Evolutionary conservation across 345 rosid species (phyloP), one percentile per base, ranked within the genome.

Genomic region (Camelina neglecta): DNA sequence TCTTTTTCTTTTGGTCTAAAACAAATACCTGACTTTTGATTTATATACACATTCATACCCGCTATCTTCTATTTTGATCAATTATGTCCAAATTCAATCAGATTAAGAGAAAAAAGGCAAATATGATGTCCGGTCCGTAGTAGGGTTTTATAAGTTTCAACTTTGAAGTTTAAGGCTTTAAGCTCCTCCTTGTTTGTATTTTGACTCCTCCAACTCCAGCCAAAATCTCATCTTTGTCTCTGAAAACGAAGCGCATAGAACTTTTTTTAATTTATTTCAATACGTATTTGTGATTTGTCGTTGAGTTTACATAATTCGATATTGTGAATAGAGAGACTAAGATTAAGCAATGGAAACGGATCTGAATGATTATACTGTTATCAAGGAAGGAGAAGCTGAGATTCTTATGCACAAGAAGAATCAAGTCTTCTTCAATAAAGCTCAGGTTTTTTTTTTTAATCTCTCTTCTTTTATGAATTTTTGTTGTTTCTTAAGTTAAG

Each of bases 321-420:
- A 16, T 49, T 39, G 11, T 63, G 53, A 29, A 20, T 39, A 48
- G 48, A 60, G 36, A 71, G 67, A 48, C 15, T 44, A 42, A 65
- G 67, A 45, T 39, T 72, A 50, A 70, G 45, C 81, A 75, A 67
- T 75, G 85, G 49, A 78, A 38, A 75, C 74, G 78, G 89, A 89
- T 85, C 87, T 90, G 67, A 80, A 82, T 69, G 96, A 87, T 71
- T 90, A 76, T 69, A 89, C 90, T 6, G 83, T 94, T 73, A 78
- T 88, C 75, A 94, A 87, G 77, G 99, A 94, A 86, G 99, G 99
- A 44, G 97, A 92, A 75, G 99, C 97, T 48, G 96, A 95, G 91
- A 87, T 95, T 84, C 96, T 95, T 21, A 86, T 95, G 89, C 97
- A 89, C 79, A 83, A 87, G 47, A 92, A 89, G 73, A 95, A 95